These are phyloP conservation scores for Fonsecaea nubica DNA, from an alignment of 2,329 filamentous ascomycete genomes.

Conservation along the genomic window DNA sequence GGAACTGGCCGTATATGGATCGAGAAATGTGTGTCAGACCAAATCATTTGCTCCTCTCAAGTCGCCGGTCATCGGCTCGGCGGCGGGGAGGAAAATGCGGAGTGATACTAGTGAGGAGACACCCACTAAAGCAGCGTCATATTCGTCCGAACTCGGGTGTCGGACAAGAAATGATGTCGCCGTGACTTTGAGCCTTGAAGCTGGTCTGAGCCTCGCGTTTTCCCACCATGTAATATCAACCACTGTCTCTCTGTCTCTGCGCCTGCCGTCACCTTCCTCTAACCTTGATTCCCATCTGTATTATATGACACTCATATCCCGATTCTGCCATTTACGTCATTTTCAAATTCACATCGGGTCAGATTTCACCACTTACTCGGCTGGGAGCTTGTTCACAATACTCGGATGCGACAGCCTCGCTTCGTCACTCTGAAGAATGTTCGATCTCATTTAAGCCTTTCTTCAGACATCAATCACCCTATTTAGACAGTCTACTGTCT, in stretches of 20 bases:
- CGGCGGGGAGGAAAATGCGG: neutral
- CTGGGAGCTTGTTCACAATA: neutral
- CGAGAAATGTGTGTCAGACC: neutral
- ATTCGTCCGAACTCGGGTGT: neutral
- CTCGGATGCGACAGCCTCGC: conserved; percentile 9
- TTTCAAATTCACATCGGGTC: neutral
- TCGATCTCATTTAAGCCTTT: neutral
- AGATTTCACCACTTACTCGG: neutral
- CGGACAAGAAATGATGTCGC: conserved; percentile 10
- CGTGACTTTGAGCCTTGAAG: conserved; percentile 15
- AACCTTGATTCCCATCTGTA: neutral
- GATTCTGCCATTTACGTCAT: neutral
- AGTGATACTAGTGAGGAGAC: neutral
- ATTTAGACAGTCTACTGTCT: neutral
- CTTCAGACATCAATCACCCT: neutral
- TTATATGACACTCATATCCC: neutral
- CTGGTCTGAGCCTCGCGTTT: conserved; percentile 7
- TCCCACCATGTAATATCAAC: conserved; percentile 16
- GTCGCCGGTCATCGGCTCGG: neutral
- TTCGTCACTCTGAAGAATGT: conserved; percentile 2
- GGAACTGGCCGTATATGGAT: neutral
- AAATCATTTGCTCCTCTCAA: neutral
- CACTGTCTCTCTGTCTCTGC: neutral
- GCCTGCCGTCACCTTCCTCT: conserved; percentile 2
- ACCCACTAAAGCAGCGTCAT: conserved; percentile 4